These are phyloP conservation scores for Annona cherimola DNA, from an alignment of 164 flowering plant genomes.

Conservation along the genomic window DNA sequence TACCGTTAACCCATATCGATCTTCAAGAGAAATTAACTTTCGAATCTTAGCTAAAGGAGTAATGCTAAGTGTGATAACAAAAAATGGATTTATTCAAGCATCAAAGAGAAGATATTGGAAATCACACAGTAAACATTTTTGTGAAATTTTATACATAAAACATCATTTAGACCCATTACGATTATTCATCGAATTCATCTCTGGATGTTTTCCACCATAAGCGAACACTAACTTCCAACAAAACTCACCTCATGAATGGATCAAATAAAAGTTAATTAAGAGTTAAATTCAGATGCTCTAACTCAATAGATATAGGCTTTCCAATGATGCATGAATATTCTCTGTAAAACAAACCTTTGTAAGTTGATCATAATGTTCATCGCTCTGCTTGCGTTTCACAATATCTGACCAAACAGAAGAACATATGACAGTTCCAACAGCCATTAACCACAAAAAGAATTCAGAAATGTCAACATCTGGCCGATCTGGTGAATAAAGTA, in stretches of 20 bases:
- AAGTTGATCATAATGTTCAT: slow-evolving; percentile 56
- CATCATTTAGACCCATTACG: too few relatives aligned
- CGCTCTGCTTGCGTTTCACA: slow-evolving; percentile 33
- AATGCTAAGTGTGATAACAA: too few relatives aligned
- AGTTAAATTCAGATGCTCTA: neutral
- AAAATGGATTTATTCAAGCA: too few relatives aligned
- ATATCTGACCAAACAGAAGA: slow-evolving; percentile 80
- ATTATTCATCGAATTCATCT: too few relatives aligned
- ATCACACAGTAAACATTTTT: too few relatives aligned
- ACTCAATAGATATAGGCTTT: neutral
- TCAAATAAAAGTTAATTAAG: neutral
- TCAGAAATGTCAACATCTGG: slow-evolving; percentile 60
- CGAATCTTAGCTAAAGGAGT: too few relatives aligned
- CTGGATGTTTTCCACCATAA: neutral
- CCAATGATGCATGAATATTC: neutral
- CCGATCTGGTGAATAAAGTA: slow-evolving; percentile 58
- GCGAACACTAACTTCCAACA: neutral
- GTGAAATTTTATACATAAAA: too few relatives aligned
- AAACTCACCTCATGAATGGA: neutral
- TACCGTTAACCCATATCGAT: too few relatives aligned
- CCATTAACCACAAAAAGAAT: slow-evolving; percentile 70
- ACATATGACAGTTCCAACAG: slow-evolving; percentile 75
- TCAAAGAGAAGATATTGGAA: too few relatives aligned
- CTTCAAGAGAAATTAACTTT: too few relatives aligned
- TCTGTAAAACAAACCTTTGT: slow-evolving; percentile 45